Conservation (phyloP, 163 green algal species). For the Scenedesmus sp. region DNA sequence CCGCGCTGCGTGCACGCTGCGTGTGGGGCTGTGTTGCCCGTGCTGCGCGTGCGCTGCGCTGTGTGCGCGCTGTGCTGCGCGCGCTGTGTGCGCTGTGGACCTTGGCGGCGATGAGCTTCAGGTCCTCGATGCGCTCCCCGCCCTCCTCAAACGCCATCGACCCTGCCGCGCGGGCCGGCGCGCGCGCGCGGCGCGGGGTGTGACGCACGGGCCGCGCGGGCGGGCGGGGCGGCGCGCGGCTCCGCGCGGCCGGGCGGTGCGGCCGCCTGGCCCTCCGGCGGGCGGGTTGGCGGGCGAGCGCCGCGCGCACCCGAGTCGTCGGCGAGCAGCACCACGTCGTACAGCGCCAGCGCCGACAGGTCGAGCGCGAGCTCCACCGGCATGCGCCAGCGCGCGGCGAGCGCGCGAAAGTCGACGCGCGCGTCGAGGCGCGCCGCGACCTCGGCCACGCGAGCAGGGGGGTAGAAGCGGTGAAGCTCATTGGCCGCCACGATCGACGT, state of each 20-base stretch:
- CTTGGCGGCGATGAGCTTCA: conserved; percentile 56
- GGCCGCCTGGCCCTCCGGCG: no score
- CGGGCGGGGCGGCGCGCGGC: no score
- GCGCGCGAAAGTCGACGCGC: conserved; percentile 40
- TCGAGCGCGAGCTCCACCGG: conserved; percentile 52
- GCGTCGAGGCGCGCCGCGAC: conserved; percentile 38
- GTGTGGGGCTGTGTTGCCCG: neutral
- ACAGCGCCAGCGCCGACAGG: conserved; percentile 54
- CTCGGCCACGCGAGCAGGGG: conserved; percentile 41
- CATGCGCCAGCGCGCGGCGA: conserved; percentile 47
- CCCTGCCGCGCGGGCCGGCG: conserved; percentile 36
- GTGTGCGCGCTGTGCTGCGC: neutral
- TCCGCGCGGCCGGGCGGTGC: no score
- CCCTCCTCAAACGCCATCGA: conserved; percentile 51
- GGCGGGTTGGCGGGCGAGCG: no score
- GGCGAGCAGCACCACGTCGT: conserved; percentile 55
- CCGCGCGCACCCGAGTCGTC: no score
- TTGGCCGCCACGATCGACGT: conserved; percentile 17
- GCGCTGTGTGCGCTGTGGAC: no score
- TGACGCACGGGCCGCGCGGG: no score
- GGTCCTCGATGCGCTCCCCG: conserved; percentile 55
- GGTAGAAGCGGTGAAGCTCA: conserved; percentile 55
- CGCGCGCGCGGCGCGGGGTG: no score
- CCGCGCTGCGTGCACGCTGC: no score
- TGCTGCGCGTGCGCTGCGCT: no score